Evolutionary conservation across 352 stramenopile species (phyloP).

Genomic region (Proteromonas lacertae): DNA sequence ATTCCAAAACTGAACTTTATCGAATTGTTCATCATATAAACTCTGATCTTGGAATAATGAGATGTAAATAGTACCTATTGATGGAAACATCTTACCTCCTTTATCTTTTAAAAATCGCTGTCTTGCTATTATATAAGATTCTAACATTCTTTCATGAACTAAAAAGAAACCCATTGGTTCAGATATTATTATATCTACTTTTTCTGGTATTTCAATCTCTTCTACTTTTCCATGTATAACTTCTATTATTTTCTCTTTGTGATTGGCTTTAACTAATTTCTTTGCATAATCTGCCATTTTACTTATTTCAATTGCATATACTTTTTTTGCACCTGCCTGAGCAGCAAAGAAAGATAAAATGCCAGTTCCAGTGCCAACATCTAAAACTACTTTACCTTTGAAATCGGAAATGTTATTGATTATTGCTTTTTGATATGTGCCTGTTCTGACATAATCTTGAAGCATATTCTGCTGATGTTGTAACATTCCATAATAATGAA

Average conservation of each 20-base stretch:
- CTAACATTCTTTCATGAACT: slow-evolving; percentile 69
- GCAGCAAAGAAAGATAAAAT: slow-evolving; percentile 72
- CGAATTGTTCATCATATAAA: slow-evolving; percentile 43
- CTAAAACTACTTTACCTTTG: slow-evolving; percentile 38
- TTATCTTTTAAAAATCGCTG: slow-evolving; percentile 46
- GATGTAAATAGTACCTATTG: slow-evolving; percentile 45
- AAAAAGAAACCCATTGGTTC: slow-evolving; percentile 76
- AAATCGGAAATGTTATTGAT: slow-evolving; percentile 45
- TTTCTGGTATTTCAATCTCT: slow-evolving; percentile 51
- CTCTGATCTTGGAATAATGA: slow-evolving; percentile 47
- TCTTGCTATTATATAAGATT: slow-evolving; percentile 46
- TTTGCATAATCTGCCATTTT: neutral
- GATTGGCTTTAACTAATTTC: neutral
- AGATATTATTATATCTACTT: slow-evolving; percentile 68
- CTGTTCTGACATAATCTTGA: slow-evolving; percentile 63
- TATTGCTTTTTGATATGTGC: slow-evolving; percentile 65
- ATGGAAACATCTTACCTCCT: slow-evolving; percentile 70
- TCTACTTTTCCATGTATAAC: slow-evolving; percentile 72
- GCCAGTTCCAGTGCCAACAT: slow-evolving; percentile 48
- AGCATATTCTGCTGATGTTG: too few relatives aligned
- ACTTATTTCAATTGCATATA: slow-evolving; percentile 47
- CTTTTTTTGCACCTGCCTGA: slow-evolving; percentile 51
- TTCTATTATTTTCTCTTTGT: slow-evolving; percentile 15
- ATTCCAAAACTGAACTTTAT: slow-evolving; percentile 59
- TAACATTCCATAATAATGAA: too few relatives aligned